These are phyloP conservation scores for Abrus precatorius DNA, from an alignment of 306 rosid species.

Conservation along the genomic window DNA sequence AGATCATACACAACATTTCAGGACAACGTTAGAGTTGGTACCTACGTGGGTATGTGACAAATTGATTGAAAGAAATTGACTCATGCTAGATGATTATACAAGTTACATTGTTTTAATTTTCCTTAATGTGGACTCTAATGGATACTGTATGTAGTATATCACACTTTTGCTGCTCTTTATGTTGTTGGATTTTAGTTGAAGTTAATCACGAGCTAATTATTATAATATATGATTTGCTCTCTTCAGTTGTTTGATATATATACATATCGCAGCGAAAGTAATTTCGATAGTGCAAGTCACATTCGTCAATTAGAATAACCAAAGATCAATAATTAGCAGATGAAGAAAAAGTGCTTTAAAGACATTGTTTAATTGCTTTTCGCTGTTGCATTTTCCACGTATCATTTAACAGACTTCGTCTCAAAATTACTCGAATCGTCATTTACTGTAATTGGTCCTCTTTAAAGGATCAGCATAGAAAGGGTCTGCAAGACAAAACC, in stretches of 20 bases:
- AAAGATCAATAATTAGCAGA: conserved; percentile 48
- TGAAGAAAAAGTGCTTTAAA: conserved; percentile 28
- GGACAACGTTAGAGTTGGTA: not conserved
- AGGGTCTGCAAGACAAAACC: not conserved
- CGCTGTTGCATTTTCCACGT: not conserved
- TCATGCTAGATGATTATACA: conserved; percentile 15
- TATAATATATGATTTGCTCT: conserved; percentile 24
- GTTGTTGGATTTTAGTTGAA: conserved; percentile 44
- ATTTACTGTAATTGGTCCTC: conserved; percentile 1
- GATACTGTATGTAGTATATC: conserved; percentile 1
- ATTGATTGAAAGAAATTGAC: conserved; percentile 27
- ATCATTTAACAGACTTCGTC: not conserved
- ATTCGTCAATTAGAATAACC: conserved; percentile 24
- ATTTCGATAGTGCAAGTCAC: conserved; percentile 35
- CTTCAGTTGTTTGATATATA: conserved; percentile 32
- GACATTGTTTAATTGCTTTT: not conserved
- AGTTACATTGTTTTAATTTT: not conserved
- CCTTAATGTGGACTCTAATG: not conserved
- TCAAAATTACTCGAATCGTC: conserved; percentile 10
- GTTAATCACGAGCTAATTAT: conserved; percentile 39
- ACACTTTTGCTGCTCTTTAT: conserved; percentile 22
- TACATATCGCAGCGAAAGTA: conserved; percentile 7
- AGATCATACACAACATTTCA: conserved; percentile 9
- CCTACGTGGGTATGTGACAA: not conserved
- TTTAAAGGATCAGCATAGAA: not conserved